A percentile compares a stretch with the other conserved stretches of the same genome.
Evolutionary conservation across 352 stramenopile species (phyloP).

Genomic region (Globisporangium perplexum): DNA sequence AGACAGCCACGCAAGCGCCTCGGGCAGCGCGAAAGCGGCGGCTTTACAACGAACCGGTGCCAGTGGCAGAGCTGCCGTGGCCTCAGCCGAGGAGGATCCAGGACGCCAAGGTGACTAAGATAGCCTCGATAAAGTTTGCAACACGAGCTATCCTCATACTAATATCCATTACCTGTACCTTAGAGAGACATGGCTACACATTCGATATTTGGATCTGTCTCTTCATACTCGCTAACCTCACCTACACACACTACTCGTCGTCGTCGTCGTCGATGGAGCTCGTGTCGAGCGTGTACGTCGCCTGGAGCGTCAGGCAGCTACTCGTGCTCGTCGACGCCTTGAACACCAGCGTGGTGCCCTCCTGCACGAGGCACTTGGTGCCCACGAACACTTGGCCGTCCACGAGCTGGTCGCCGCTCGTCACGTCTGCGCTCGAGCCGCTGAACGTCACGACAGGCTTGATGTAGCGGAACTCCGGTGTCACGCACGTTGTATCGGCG

Average conservation of each 20-base stretch:
- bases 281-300: conserved; percentile 23
- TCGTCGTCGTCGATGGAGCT: conserved; percentile 12
- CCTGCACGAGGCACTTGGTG: conserved; percentile 20
- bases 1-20: too few relatives aligned
- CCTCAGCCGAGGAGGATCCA: too few relatives aligned
- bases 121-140: not conserved
- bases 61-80: too few relatives aligned
- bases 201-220: too few relatives aligned
- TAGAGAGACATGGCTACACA: not conserved
- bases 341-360: conserved; percentile 13
- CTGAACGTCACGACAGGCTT: conserved; percentile 20
- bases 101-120: not conserved
- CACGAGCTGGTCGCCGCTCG: conserved; percentile 19
- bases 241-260: conserved; percentile 2
- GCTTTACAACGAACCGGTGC: too few relatives aligned
- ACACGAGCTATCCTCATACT: not conserved
- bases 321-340: conserved; percentile 9
- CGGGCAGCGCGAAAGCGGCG: too few relatives aligned
- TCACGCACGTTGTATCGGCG: conserved; percentile 14
- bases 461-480: conserved; percentile 20
- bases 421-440: conserved; percentile 13
- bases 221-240: not conserved
- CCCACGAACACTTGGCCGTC: conserved; percentile 19
- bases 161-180: not conserved
- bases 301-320: conserved; percentile 20